Evolutionary conservation across 495 filamentous ascomycete genomes (phyloP), one percentile per base, ranked within the genome.

Genomic region (Aspergillus steynii): DNA sequence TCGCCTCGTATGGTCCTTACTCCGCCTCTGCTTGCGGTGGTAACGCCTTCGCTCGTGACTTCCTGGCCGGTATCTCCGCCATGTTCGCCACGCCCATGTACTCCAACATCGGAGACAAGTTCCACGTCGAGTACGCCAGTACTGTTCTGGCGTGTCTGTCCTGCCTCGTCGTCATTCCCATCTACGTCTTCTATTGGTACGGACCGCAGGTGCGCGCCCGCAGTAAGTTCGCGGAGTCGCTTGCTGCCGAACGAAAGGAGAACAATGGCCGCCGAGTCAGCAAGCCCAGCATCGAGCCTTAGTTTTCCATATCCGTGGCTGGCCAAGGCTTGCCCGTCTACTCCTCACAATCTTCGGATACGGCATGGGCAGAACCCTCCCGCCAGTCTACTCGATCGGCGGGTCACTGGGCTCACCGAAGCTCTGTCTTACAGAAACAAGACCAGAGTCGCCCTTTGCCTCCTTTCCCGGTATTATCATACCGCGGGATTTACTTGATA

Each of bases 31-130:
- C 51, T 4, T 29, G 27, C 8, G 51, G 51, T 53, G 51, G 51
- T 7, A 53, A 53, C 32, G 51, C 51, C 26, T 53, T 53, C 15
- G 51, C 51, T 10, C 27, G 51, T 14, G 51, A 53, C 15, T 29
- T 53, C 8, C 29, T 53, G 29, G 51, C 51, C 5, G 51, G 51
- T 53, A 53, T 53, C 29, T 53, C 51, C 14, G 51, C 51, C 28
- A 53, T 53, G 51, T 53, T 32, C 29, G 51, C 51, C 3, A 53
- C 51, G 51, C 51, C 51, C 1, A 53, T 53, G 51, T 53, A 53
- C 29, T 29, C 26, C 27, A 53, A 53, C 15, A 53, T 53, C n/a
- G 51, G 51, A 1, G 51, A 53, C 29, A 29, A 53, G 15, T 53
- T 29, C 29, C 51, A 53, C 14, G 51, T 53, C 1, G 51, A 53